Percentiles rank a stretch among this genome's conserved stretches.
phyloP scores from a whole-genome alignment of 257 asterid genomes.

The Lycium barbarum region DNA sequence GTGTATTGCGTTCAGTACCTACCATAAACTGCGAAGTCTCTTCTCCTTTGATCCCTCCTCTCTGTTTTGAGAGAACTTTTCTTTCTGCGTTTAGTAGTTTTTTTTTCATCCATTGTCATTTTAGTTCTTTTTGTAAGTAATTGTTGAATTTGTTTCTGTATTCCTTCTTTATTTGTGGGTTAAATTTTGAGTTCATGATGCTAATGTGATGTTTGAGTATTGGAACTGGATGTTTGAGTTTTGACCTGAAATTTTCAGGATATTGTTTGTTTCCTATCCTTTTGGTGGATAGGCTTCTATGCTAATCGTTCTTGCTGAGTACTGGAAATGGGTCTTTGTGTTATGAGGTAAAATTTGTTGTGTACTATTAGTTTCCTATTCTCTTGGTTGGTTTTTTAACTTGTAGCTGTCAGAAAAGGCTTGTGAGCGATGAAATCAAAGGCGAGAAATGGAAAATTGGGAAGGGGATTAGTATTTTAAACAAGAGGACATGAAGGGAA shows the following conservation, averaged over 20 bases:
- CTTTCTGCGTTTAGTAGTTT: not conserved
- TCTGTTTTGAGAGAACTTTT: not conserved
- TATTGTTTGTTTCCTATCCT: not conserved
- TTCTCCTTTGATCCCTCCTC: no score
- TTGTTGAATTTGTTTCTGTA: not conserved
- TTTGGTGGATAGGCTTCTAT: not conserved
- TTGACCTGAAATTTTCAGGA: not conserved
- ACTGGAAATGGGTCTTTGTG: no score
- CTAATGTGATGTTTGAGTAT: not conserved
- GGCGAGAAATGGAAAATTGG: no score
- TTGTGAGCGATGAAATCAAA: no score
- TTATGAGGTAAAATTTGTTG: no score
- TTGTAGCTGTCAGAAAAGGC: no score
- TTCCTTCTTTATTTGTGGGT: not conserved
- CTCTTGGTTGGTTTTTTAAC: no score
- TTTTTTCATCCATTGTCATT: not conserved
- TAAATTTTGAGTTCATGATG: not conserved
- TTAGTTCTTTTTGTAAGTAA: not conserved
- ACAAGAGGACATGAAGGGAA: no score
- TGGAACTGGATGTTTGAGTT: not conserved
- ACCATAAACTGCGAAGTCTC: not conserved
- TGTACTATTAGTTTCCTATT: no score
- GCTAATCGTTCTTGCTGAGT: no score
- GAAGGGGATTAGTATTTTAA: no score
- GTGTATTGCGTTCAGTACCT: not conserved